A percentile compares a stretch with the other conserved stretches of the same genome.
Conservation (phyloP, 352 stramenopile species). For the Blastocystis sp. region DNA sequence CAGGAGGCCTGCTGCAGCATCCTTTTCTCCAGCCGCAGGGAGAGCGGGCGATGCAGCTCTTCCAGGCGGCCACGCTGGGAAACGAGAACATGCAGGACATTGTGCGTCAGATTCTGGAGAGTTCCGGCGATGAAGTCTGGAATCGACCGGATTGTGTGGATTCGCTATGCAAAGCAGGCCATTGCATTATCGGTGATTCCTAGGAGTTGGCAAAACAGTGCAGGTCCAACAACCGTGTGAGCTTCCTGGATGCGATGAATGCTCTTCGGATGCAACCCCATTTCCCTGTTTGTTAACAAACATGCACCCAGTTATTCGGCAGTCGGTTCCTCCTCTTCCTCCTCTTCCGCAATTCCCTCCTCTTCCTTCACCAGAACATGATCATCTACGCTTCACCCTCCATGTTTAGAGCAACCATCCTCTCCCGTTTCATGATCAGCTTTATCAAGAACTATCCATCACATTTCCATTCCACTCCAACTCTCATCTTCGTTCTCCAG, state of each 20-base stretch:
- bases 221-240: background rate
- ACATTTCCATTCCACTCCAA: background rate
- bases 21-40: slow-evolving; percentile 74
- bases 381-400: slow-evolving; percentile 29
- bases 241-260: slow-evolving; percentile 5
- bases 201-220: slow-evolving; percentile 40
- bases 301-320: background rate
- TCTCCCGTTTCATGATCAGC: slow-evolving; percentile 35
- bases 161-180: background rate
- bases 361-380: slow-evolving; percentile 41
- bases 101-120: slow-evolving; percentile 21
- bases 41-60: slow-evolving; percentile 47
- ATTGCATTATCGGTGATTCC: background rate
- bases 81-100: slow-evolving; percentile 57
- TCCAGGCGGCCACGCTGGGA: slow-evolving; percentile 31
- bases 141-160: background rate
- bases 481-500: slow-evolving; percentile 62
- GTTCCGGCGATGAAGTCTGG: background rate
- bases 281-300: slow-evolving; percentile 2
- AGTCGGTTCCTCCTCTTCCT: background rate
- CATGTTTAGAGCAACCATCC: background rate
- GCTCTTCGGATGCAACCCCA: background rate
- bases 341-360: slow-evolving; percentile 20
- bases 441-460: slow-evolving; percentile 58
- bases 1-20: slow-evolving; percentile 78